Percentiles rank a stretch among this genome's conserved stretches.
These are phyloP conservation scores for Pestalotiopsis sp. DNA, from an alignment of 2,329 filamentous ascomycete species.

Conservation along the genomic window DNA sequence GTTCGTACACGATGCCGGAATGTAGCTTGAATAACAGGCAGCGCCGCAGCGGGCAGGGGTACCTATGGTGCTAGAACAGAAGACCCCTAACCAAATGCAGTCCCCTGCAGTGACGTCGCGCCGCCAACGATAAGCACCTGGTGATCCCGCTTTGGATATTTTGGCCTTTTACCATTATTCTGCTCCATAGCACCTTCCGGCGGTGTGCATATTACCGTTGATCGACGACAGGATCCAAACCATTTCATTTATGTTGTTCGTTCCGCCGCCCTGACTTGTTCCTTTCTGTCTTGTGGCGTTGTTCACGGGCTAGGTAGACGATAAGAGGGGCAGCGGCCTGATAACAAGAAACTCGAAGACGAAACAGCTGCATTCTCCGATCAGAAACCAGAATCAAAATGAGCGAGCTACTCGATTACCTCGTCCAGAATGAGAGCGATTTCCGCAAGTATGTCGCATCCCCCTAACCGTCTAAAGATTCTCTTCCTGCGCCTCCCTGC, in stretches of 20 bases:
- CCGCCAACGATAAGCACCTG: conserved; percentile 21
- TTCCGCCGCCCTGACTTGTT: neutral
- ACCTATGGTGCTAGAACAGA: neutral
- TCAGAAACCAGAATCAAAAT: conserved; percentile 38
- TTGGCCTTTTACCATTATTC: neutral
- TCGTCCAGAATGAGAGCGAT: conserved; percentile 59
- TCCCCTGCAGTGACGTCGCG: conserved; percentile 26
- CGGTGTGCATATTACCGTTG: neutral
- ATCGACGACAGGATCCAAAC: neutral
- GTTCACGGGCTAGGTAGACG: neutral
- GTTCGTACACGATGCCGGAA: no score
- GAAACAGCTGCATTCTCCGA: neutral
- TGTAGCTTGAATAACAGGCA: no score
- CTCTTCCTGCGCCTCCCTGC: conserved; percentile 11
- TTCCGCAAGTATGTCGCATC: conserved; percentile 52
- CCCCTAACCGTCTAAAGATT: neutral
- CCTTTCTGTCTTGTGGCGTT: neutral
- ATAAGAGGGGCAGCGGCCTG: neutral
- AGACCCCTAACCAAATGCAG: neutral
- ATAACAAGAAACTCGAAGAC: neutral
- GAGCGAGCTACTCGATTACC: conserved; percentile 69
- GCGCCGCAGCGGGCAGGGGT: no score
- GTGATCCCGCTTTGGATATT: neutral
- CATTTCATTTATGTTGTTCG: neutral
- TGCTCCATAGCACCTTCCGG: neutral